Percentiles rank a stretch among this genome's conserved stretches.
Evolutionary conservation across 2,329 filamentous ascomycete species (phyloP).

Genomic region (Trichoderma pleuroti): DNA sequence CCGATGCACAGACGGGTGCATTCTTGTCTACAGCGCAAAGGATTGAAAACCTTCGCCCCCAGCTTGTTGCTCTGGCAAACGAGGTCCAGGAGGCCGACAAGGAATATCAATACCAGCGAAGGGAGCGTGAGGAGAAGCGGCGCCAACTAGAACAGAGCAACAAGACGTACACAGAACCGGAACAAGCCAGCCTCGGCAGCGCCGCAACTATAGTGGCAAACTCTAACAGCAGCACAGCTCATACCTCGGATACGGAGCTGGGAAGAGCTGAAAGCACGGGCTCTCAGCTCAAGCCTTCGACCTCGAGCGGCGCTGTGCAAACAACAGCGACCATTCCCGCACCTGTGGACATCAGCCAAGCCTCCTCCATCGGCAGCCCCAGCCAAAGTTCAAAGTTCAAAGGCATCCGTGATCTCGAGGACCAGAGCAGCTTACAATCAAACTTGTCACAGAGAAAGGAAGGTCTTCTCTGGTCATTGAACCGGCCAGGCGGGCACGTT

Average conservation of each 20-base stretch:
- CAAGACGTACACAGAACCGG: constrained; percentile 66
- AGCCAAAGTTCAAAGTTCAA: constrained; percentile 67
- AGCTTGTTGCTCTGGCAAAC: constrained; percentile 79
- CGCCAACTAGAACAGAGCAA: constrained; percentile 85
- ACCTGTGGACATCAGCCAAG: constrained; percentile 43
- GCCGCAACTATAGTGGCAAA: constrained; percentile 30
- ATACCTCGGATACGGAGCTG: constrained; percentile 64
- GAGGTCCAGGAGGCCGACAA: constrained; percentile 95
- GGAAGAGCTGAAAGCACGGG: constrained; percentile 65
- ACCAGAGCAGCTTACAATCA: constrained; percentile 61
- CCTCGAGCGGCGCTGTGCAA: constrained; percentile 42
- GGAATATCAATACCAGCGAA: constrained; percentile 90
- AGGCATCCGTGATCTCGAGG: constrained; percentile 87
- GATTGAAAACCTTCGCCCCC: constrained; percentile 80
- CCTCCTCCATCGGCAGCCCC: constrained; percentile 46
- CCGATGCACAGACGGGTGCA: constrained; percentile 79
- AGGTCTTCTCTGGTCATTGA: constrained; percentile 90
- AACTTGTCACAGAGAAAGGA: constrained; percentile 73
- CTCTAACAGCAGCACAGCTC: constrained; percentile 45
- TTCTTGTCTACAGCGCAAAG: constrained; percentile 83
- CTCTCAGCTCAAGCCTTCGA: constrained; percentile 58
- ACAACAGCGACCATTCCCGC: constrained; percentile 23
- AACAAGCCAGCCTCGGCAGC: constrained; percentile 48
- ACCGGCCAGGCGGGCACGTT: constrained; percentile 86
- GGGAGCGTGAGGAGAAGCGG: constrained; percentile 94